Base-by-base conservation (phyloP, 495 filamentous ascomycete genomes). In the Podospora fimiseda region DNA sequence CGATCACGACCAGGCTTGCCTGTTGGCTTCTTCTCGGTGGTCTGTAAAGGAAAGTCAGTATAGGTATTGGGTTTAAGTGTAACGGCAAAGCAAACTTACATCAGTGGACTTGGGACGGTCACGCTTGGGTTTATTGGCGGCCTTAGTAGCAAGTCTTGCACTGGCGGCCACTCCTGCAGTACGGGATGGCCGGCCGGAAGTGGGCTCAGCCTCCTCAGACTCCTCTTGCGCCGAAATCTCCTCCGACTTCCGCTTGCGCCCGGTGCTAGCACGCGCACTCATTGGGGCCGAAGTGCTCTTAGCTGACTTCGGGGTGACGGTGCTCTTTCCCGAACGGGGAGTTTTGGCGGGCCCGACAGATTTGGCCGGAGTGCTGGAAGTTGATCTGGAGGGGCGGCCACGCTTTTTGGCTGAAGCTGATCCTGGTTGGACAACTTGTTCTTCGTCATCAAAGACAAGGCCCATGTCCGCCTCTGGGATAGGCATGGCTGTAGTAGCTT, bases 91-190 rank as follows among this genome's bases (percentile, higher is more conserved):
- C n/a, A 44, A 20, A 42, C 56, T 55, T 42, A 63, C 58, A 22
- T 22, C n/a, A 46, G 53, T 27, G 21, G 41, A 18, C 46, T 58
- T 64, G 47, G 62, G 49, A 11, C 57, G 54, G 18, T 57, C 60
- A 15, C 53, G 54, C 20, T 23, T 47, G 3, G 60, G 48, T 51
- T 59, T 59, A 2, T 54, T 63, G 4, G 61, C 59, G 18, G 57
- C 60, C 52, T 60, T 58, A 3, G 53, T 52, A n/a, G 64, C 55
- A 37, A 67, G 59, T 5, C 57, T 53, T 24, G 61, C 64, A 43
- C 60, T 67, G 39, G 60, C 43, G 16, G 51, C 52, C 18, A 43
- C 33, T 20, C 22, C 52, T 23, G 56, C 49, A 45, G 58, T 47
- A n/a, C 57, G 50, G 16, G 39, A 51, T 6, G 61, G 54, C 9